Conservation (phyloP, 73 alveolate species). For the Paramecium tetraurelia region DNA sequence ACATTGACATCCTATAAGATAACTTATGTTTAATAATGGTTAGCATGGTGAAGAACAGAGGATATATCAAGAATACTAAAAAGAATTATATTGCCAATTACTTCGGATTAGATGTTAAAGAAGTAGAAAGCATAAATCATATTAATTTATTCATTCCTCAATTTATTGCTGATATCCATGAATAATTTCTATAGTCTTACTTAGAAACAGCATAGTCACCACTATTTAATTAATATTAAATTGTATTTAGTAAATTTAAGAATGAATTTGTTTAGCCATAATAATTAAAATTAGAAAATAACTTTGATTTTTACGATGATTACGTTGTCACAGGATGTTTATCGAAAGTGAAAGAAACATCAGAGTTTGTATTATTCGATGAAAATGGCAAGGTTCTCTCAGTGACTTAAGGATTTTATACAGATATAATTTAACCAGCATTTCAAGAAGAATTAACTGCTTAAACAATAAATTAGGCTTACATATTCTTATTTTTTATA, state of each 20-base stretch:
- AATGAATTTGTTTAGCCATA: neutral
- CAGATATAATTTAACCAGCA: neutral
- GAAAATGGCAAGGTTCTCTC: neutral
- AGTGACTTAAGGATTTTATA: neutral
- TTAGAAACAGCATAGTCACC: neutral
- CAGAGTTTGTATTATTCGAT: neutral
- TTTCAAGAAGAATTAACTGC: neutral
- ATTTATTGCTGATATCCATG: constrained; percentile 4
- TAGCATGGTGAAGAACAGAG: constrained; percentile 24
- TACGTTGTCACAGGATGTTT: neutral
- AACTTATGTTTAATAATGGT: neutral
- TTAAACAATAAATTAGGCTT: neutral
- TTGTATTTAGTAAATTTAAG: neutral
- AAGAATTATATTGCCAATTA: neutral
- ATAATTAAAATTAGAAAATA: neutral
- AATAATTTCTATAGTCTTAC: neutral
- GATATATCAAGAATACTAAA: neutral
- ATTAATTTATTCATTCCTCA: neutral
- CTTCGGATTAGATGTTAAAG: neutral
- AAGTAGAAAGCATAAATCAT: neutral
- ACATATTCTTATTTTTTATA: neutral
- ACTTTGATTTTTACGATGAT: neutral
- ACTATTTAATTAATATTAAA: neutral
- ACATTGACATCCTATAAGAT: neutral
- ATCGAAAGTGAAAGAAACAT: neutral